A percentile compares a stretch with the other conserved stretches of the same genome.
phyloP scores from a whole-genome alignment of 2,329 filamentous ascomycete genomes.

The Ilyonectria robusta region DNA sequence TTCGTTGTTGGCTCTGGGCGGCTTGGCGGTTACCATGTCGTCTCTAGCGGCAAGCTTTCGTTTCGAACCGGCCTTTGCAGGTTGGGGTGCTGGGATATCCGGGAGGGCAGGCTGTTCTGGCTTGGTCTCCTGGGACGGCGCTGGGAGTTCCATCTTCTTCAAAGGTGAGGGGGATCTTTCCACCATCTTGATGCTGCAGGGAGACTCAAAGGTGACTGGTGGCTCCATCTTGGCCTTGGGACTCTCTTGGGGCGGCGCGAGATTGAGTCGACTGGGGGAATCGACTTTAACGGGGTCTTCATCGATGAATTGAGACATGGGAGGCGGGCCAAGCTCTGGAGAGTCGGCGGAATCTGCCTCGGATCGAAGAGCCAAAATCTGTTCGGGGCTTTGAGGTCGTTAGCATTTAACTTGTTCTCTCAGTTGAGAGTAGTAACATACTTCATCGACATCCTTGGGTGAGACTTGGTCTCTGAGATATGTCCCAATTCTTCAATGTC shows the following conservation, averaged over 20 bases:
- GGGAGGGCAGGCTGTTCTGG: constrained; percentile 9
- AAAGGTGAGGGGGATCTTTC: constrained; percentile 46
- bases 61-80: constrained; percentile 67
- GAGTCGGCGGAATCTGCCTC: constrained; percentile 70
- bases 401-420: constrained; percentile 41
- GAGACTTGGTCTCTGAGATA: constrained; percentile 79
- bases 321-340: constrained; percentile 77
- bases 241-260: constrained; percentile 35
- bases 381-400: constrained; percentile 65
- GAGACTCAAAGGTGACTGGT: constrained; percentile 51
- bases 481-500: constrained; percentile 66
- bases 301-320: constrained; percentile 71
- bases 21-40: constrained; percentile 60
- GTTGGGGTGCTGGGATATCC: constrained; percentile 37
- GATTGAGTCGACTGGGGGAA: constrained; percentile 55
- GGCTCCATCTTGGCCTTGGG: constrained; percentile 49
- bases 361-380: constrained; percentile 72
- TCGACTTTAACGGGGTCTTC: constrained; percentile 69
- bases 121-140: constrained; percentile 9
- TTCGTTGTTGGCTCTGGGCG: constrained; percentile 46
- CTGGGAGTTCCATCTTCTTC: constrained; percentile 41
- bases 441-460: constrained; percentile 78
- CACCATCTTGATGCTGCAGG: constrained; percentile 39
- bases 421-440: constrained; percentile 57
- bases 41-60: constrained; percentile 70